Evolutionary conservation across 345 rosid species (phyloP).

Genomic region (Odontarrhena argentea): DNA sequence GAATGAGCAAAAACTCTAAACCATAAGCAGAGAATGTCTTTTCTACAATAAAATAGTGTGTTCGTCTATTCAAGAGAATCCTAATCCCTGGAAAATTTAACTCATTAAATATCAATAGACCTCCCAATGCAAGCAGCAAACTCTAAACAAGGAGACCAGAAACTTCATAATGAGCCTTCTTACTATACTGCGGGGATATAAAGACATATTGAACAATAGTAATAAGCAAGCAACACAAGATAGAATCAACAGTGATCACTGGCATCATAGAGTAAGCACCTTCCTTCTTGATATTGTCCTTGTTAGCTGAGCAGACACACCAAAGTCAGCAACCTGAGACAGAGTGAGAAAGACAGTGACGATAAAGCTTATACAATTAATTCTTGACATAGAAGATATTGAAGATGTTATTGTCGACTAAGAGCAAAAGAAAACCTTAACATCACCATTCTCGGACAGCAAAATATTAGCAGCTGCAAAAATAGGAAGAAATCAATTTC

Average conservation of each 20-base stretch:
- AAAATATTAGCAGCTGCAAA: conserved; percentile 96
- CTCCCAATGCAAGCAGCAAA: conserved; percentile 4
- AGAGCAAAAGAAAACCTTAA: conserved; percentile 62
- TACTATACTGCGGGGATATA: neutral
- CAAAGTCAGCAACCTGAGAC: conserved; percentile 97
- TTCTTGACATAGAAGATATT: neutral
- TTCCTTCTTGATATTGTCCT: conserved; percentile 97
- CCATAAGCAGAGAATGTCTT: conserved; percentile 6
- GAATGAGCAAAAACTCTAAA: conserved; percentile 20
- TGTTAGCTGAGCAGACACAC: conserved; percentile 97
- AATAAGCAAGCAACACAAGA: conserved; percentile 16
- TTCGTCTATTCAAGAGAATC: conserved; percentile 2
- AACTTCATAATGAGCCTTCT: neutral
- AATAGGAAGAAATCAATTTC: conserved; percentile 33
- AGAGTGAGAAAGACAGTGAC: conserved; percentile 35
- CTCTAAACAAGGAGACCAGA: neutral
- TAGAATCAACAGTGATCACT: conserved; percentile 16
- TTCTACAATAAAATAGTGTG: neutral
- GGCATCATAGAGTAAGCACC: conserved; percentile 55
- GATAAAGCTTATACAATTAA: conserved; percentile 5
- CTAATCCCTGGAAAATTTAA: conserved; percentile 7
- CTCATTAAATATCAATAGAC: neutral
- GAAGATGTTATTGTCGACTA: conserved; percentile 7
- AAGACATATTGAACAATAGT: conserved; percentile 2
- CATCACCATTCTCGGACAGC: conserved; percentile 94